Evolutionary conservation across 2,329 filamentous ascomycete genomes (phyloP), one percentile per base, ranked within the genome.

Genomic region (Rosellinia necatrix): DNA sequence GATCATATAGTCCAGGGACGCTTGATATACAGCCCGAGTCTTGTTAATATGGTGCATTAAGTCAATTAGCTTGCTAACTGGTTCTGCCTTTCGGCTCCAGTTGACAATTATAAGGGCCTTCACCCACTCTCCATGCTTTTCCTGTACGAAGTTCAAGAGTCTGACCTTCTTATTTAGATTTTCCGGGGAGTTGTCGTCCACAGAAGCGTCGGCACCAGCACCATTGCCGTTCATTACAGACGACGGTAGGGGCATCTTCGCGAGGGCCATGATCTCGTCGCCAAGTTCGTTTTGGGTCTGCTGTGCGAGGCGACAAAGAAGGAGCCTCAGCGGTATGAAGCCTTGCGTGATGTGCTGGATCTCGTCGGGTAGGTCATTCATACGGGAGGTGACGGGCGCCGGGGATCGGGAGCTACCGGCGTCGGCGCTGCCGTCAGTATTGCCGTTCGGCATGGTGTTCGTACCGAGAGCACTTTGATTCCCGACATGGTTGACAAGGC

Each of bases 41-140:
- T 78, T 75, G 55, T 86, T 81, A 59, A 96, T 79, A 77, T 93
- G 91, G 22, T 81, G 80, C 69, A 89, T 90, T 62, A 99, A 76
- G 68, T 97, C 92, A 63, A 97, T 96, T 58, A 97, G 81, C 72
- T 89, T 91, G 75, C 88, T 89, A 64, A 97, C 90, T 64, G 89
- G 85, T 34, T 85, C 81, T 29, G 88, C 86, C 71, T 90, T 88
- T 68, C 89, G 83, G 70, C 89, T 90, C 94, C 94, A 99, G 74
- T 94, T 89, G 1, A 89, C 86, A 42, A 99, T 87, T 19, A 99
- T 91, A 17, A 97, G 80, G 6, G 92, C 84, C 75, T 99, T 97
- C 71, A 96, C 91, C 79, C 96, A 97, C 75, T 91, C 91, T 25
- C 88, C 86, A 68, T 96, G 88, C 67, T 89, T 85, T 19, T 86